phyloP scores from a whole-genome alignment of 352 stramenopile species.

The Thalassiosira pacifica region DNA sequence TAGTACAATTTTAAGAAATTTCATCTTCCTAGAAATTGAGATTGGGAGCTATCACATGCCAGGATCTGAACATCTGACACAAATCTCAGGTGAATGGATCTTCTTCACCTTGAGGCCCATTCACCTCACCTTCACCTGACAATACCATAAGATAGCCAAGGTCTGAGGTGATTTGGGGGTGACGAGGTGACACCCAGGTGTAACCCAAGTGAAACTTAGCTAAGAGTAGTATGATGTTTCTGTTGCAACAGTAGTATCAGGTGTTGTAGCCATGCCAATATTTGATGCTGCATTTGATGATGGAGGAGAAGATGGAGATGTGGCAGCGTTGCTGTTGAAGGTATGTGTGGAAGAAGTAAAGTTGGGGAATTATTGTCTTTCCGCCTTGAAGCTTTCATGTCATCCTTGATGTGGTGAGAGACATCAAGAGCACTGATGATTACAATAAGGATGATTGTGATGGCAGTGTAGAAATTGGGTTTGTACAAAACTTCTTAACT shows the following conservation, averaged over 20 bases:
- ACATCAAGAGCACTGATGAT: conserved; percentile 1
- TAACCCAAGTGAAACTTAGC: no score
- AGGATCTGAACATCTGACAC: no score
- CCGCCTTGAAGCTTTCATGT: neutral
- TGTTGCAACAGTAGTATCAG: neutral
- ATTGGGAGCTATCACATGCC: no score
- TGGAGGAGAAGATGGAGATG: neutral
- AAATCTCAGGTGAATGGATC: no score
- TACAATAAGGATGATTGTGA: neutral
- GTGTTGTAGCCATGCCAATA: neutral
- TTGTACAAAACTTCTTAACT: neutral
- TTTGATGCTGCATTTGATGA: no score
- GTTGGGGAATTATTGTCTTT: neutral
- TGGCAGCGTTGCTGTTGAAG: neutral
- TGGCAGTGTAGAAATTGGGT: neutral
- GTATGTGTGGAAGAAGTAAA: neutral
- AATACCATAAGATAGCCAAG: no score
- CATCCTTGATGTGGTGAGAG: neutral
- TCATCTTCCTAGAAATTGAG: no score
- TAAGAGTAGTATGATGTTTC: neutral
- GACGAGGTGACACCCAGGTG: neutral
- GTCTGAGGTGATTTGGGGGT: no score
- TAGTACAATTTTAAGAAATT: no score
- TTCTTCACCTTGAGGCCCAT: no score
- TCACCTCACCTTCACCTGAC: no score